Conservation (phyloP, 192 early-diverging fungal genomes). For the Coemansia aciculifera region DNA sequence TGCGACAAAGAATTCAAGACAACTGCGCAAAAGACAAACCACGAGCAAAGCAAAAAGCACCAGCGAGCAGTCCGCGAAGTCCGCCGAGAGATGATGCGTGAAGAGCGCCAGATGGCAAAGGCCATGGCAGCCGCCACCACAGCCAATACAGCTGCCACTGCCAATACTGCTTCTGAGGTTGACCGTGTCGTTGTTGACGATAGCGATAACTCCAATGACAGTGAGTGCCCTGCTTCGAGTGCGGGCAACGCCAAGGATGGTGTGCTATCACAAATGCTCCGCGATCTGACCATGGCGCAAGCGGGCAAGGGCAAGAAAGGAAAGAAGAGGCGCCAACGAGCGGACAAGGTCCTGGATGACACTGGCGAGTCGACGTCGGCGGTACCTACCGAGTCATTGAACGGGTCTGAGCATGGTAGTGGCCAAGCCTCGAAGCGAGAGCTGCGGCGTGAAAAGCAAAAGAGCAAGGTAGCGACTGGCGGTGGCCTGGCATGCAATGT, state of each 20-base stretch:
- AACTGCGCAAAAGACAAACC: slow-evolving; percentile 76
- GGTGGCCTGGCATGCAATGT: slow-evolving; percentile 70
- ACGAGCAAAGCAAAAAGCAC: slow-evolving; percentile 88
- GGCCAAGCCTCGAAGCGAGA: slow-evolving; percentile 54
- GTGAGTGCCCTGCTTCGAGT: slow-evolving; percentile 12
- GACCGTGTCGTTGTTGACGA: background rate
- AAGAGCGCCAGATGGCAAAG: slow-evolving; percentile 57
- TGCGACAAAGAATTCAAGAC: slow-evolving; percentile 90
- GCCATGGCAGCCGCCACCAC: slow-evolving; percentile 17
- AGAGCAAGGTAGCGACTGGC: slow-evolving; percentile 56
- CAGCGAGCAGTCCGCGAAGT: slow-evolving; percentile 74
- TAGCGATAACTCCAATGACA: background rate
- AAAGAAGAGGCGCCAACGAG: slow-evolving; percentile 43
- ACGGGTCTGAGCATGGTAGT: slow-evolving; percentile 23
- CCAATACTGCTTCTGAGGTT: background rate
- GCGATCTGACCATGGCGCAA: slow-evolving; percentile 35
- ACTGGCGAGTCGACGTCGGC: slow-evolving; percentile 25
- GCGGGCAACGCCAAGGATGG: slow-evolving; percentile 9
- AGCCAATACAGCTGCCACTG: background rate
- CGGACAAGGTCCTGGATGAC: slow-evolving; percentile 1
- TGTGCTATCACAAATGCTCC: slow-evolving; percentile 50
- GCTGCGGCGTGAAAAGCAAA: slow-evolving; percentile 61
- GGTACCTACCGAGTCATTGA: slow-evolving; percentile 9
- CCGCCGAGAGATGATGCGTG: slow-evolving; percentile 71
- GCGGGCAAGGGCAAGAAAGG: slow-evolving; percentile 38